These are phyloP conservation scores for Plasmodium gallinaceum DNA, from an alignment of 169 alveolate genomes.

Conservation along the genomic window DNA sequence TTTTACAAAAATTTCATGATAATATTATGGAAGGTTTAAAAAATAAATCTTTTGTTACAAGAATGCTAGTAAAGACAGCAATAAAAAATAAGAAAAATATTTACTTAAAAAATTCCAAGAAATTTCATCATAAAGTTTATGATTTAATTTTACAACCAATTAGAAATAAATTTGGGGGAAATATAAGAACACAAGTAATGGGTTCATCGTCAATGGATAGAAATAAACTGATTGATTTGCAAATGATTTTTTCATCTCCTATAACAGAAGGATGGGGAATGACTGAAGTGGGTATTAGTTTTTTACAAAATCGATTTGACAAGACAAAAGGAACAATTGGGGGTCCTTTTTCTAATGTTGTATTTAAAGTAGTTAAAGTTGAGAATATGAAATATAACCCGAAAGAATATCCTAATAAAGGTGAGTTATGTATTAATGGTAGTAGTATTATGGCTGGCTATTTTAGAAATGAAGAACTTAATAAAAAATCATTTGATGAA, in stretches of 20 bases:
- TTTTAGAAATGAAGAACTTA: conserved; percentile 88
- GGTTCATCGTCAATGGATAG: conserved; percentile 86
- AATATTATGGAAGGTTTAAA: conserved; percentile 81
- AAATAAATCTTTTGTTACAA: conserved; percentile 77
- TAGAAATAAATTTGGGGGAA: conserved; percentile 83
- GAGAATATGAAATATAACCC: conserved; percentile 84
- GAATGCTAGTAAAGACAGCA: conserved; percentile 79
- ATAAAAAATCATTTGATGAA: conserved; percentile 89
- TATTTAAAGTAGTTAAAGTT: conserved; percentile 80
- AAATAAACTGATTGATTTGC: conserved; percentile 79
- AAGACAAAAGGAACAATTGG: conserved; percentile 84
- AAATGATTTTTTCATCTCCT: conserved; percentile 80
- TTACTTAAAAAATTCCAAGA: conserved; percentile 77
- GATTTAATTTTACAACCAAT: conserved; percentile 83
- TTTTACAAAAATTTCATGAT: conserved; percentile 84
- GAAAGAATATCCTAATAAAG: conserved; percentile 80
- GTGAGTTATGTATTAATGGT: conserved; percentile 90
- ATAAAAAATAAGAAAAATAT: conserved; percentile 67
- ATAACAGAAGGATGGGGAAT: conserved; percentile 88
- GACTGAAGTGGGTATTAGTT: conserved; percentile 84
- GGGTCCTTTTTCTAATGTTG: conserved; percentile 81
- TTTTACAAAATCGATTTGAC: conserved; percentile 83
- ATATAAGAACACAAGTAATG: conserved; percentile 80
- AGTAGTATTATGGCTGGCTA: conserved; percentile 90
- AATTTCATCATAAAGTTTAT: conserved; percentile 68